Evolutionary conservation across 2,329 filamentous ascomycete species (phyloP).

Genomic region (Chrysoporthe cubensis): DNA sequence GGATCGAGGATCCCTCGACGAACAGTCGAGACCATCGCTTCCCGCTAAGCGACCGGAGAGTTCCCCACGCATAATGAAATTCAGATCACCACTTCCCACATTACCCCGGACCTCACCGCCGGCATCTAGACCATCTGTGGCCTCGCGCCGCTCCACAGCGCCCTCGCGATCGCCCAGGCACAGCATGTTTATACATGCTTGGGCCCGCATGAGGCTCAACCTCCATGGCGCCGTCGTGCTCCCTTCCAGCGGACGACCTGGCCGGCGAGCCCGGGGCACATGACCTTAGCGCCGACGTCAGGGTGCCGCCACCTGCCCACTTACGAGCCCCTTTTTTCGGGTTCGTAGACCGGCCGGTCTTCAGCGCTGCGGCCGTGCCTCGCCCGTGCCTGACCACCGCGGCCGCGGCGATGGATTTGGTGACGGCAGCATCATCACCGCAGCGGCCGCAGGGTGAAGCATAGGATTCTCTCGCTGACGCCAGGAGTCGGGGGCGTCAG

Average conservation of each 20-base stretch:
- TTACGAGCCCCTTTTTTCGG: neutral
- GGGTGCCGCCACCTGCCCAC: neutral
- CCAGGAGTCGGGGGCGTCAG: too few species aligned
- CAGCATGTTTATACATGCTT: neutral
- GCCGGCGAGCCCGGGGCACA: neutral
- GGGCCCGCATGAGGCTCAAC: neutral
- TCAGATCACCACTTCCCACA: neutral
- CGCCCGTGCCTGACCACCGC: too few species aligned
- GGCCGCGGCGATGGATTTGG: too few species aligned
- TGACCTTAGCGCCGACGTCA: neutral
- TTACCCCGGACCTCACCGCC: conserved; percentile 9
- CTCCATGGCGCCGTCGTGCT: neutral
- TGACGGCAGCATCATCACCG: too few species aligned
- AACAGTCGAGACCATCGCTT: neutral
- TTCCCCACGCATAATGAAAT: neutral
- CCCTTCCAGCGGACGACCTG: neutral
- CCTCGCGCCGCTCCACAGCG: neutral
- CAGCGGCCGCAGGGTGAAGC: too few species aligned
- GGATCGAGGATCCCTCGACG: neutral
- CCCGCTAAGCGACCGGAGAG: neutral
- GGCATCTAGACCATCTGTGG: neutral
- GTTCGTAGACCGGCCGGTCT: neutral
- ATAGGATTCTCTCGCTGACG: too few species aligned
- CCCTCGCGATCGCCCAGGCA: neutral
- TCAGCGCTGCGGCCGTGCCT: too few species aligned